Conservation (phyloP, 2,329 filamentous ascomycete genomes). For the Alternaria ventricosa region DNA sequence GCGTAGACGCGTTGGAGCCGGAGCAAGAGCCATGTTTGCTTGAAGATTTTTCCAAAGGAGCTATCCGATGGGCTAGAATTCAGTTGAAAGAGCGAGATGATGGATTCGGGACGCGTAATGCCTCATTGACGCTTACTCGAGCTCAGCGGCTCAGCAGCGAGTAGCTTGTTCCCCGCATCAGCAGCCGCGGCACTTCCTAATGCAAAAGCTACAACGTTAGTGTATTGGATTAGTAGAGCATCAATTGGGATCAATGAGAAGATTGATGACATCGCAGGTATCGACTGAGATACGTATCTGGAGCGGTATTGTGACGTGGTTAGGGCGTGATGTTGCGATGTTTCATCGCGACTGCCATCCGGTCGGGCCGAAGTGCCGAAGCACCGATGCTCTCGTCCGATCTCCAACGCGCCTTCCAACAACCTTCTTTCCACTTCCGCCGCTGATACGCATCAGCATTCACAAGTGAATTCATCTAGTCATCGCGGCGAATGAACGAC, state of each 20-base stretch:
- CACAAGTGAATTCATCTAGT: neutral
- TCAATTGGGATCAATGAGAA: neutral
- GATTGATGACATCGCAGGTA: neutral
- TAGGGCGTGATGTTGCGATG: neutral
- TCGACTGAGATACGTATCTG: neutral
- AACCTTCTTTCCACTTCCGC: neutral
- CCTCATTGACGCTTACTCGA: neutral
- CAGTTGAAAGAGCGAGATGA: neutral
- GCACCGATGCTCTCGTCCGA: neutral
- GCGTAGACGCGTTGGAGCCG: slow-evolving; percentile 41
- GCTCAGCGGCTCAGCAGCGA: neutral
- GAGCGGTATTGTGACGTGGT: neutral
- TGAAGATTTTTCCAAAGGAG: slow-evolving; percentile 8
- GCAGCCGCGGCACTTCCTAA: neutral
- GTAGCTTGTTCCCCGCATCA: slow-evolving; percentile 8
- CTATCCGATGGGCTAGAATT: neutral
- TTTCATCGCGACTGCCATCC: neutral
- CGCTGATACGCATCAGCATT: neutral
- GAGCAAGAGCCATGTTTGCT: slow-evolving; percentile 4
- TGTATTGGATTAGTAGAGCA: neutral
- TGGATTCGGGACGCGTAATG: neutral
- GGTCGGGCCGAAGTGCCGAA: neutral
- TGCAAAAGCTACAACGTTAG: neutral
- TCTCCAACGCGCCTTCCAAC: neutral
- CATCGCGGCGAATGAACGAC: neutral